Conservation (phyloP, 2,329 filamentous ascomycete genomes). For the Plectosphaerella cucumerina region DNA sequence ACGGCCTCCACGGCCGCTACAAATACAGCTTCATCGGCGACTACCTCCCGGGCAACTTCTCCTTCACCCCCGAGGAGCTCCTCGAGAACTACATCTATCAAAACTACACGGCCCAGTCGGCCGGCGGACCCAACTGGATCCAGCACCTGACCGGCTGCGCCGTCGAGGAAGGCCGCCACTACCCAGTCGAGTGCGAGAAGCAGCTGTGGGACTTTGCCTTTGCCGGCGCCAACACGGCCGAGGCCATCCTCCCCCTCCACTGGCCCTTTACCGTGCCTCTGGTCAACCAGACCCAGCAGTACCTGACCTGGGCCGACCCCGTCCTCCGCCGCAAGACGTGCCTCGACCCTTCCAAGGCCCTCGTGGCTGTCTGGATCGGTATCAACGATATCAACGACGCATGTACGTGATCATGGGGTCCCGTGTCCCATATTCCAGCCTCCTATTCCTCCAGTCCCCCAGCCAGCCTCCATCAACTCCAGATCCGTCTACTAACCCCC, state of each 20-base stretch:
- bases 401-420: too few species aligned
- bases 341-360: conserved; percentile 28
- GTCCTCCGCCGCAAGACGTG: conserved; percentile 23
- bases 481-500: too few species aligned
- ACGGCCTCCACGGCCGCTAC: conserved; percentile 44
- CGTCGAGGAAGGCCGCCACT: conserved; percentile 34
- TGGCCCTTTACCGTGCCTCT: conserved; percentile 45
- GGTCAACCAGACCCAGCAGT: conserved; percentile 46
- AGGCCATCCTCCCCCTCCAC: conserved; percentile 40
- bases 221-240: conserved; percentile 45
- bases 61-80: conserved; percentile 37
- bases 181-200: conserved; percentile 35
- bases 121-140: conserved; percentile 51
- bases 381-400: conserved; percentile 53
- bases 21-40: conserved; percentile 54
- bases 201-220: conserved; percentile 56
- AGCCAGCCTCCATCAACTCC: too few species aligned
- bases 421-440: too few species aligned
- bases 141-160: conserved; percentile 49
- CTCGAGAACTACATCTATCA: conserved; percentile 46
- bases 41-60: conserved; percentile 31
- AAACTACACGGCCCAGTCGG: conserved; percentile 38
- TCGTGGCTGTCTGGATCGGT: conserved; percentile 51
- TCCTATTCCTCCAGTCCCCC: too few species aligned
- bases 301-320: conserved; percentile 36